Evolutionary conservation across 345 rosid species (phyloP).

Genomic region (Brassica napus): DNA sequence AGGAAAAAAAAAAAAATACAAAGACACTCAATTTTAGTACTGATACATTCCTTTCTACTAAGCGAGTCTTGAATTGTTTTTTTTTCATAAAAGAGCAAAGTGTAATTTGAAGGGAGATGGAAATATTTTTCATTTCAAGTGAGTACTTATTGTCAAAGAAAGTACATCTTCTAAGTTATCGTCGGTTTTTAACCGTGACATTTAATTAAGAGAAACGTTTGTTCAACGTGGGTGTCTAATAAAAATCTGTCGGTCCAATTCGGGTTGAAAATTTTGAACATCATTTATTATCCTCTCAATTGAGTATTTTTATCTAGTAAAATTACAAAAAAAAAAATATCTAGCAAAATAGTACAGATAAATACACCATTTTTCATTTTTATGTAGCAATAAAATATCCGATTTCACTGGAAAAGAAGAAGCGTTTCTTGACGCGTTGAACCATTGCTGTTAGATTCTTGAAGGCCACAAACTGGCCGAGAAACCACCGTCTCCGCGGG

Average conservation of each 20-base stretch:
- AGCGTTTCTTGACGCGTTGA: conserved; percentile 31
- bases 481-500: background rate
- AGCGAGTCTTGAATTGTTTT: background rate
- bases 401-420: conserved; percentile 25
- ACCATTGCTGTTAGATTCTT: conserved; percentile 13
- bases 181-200: background rate
- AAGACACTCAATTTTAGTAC: background rate
- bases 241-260: background rate
- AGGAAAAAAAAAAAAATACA: background rate
- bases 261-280: background rate
- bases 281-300: background rate
- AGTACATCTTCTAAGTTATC: background rate
- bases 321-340: background rate
- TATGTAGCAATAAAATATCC: background rate
- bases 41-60: background rate
- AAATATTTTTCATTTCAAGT: background rate
- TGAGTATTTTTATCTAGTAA: conserved; percentile 1
- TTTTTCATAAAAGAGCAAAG: conserved; percentile 1
- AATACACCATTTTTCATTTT: background rate
- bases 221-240: background rate
- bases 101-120: background rate
- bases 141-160: too few species aligned
- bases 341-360: background rate
- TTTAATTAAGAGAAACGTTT: background rate
- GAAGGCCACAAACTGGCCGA: conserved; percentile 1